A percentile compares a stretch with the other conserved stretches of the same genome.
Evolutionary conservation across 2,329 filamentous ascomycete genomes (phyloP).

Genomic region (Aspergillus ochraceoroseus): DNA sequence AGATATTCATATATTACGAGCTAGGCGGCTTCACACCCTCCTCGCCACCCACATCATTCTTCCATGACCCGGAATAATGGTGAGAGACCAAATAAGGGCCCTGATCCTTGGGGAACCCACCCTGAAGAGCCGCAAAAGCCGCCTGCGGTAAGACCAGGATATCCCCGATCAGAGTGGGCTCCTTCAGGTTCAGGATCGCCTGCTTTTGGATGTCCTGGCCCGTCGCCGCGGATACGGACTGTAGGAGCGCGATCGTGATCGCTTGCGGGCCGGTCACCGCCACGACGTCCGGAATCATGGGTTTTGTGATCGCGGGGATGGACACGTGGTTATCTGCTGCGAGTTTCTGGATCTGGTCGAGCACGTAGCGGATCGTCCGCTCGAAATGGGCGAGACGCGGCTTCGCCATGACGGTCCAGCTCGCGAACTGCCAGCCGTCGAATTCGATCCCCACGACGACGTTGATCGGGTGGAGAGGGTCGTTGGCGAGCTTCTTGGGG

Average conservation of each 20-base stretch:
- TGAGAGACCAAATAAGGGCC: constrained; percentile 16
- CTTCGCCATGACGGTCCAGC: constrained; percentile 16
- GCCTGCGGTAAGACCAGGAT: constrained; percentile 16
- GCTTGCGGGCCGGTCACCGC: constrained; percentile 15
- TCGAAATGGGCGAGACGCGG: constrained; percentile 12
- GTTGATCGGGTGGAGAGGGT: constrained; percentile 16
- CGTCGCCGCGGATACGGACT: constrained; percentile 4
- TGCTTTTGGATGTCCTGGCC: constrained; percentile 1
- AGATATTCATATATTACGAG: neutral
- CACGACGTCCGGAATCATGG: constrained; percentile 15
- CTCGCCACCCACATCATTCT: constrained; percentile 14
- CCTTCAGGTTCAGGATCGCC: constrained; percentile 6
- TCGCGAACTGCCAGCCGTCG: constrained; percentile 15
- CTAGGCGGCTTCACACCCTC: constrained; percentile 4
- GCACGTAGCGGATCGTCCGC: constrained; percentile 15
- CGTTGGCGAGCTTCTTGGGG: constrained; percentile 24
- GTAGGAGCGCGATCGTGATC: constrained; percentile 14
- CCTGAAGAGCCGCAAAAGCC: constrained; percentile 15
- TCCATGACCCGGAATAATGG: constrained; percentile 17
- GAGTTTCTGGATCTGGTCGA: constrained; percentile 4
- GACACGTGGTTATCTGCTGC: constrained; percentile 9
- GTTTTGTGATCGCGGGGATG: constrained; percentile 8
- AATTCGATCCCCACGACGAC: constrained; percentile 23
- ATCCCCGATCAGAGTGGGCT: constrained; percentile 12
- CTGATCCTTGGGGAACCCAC: constrained; percentile 11